These are phyloP conservation scores for Ganoderma sp. DNA, from an alignment of 1,284 basidiomycete genomes.

Conservation along the genomic window DNA sequence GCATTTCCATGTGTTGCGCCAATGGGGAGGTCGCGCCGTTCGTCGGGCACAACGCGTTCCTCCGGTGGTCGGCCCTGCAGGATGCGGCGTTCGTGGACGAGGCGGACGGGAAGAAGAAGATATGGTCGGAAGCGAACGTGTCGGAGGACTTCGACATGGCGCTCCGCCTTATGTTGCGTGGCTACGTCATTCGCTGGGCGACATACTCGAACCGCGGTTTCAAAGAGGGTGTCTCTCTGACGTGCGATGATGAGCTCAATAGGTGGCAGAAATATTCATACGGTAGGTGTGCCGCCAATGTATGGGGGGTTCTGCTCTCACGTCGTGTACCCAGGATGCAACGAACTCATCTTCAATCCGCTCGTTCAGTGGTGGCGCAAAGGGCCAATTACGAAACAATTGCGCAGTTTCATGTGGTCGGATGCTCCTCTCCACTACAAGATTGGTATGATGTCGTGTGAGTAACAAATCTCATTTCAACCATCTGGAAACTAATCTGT, in stretches of 20 bases:
- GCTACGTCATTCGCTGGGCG: constrained; percentile 84
- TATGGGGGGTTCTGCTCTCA: constrained; percentile 15
- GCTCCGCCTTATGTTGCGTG: constrained; percentile 62
- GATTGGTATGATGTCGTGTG: constrained; percentile 75
- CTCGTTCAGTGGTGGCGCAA: constrained; percentile 71
- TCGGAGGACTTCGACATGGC: constrained; percentile 86
- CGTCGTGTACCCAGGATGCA: constrained; percentile 50
- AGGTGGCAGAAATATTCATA: constrained; percentile 90
- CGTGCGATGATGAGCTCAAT: constrained; percentile 80
- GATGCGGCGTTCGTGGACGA: constrained; percentile 76
- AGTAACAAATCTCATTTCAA: constrained; percentile 49
- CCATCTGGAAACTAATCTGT: constrained; percentile 28
- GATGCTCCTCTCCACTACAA: constrained; percentile 83
- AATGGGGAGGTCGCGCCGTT: constrained; percentile 87
- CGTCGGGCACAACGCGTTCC: constrained; percentile 88
- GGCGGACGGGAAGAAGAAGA: constrained; percentile 69
- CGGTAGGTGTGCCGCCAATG: constrained; percentile 50
- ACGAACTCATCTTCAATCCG: constrained; percentile 82
- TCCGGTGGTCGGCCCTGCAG: constrained; percentile 85
- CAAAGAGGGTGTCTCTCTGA: constrained; percentile 88
- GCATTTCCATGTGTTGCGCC: constrained; percentile 76
- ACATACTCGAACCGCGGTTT: constrained; percentile 82
- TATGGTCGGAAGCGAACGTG: constrained; percentile 86
- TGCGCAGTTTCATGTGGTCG: constrained; percentile 81
- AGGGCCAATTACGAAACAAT: constrained; percentile 80